phyloP scores from a whole-genome alignment of 2,329 filamentous ascomycete species.

The Cordyceps javanica region DNA sequence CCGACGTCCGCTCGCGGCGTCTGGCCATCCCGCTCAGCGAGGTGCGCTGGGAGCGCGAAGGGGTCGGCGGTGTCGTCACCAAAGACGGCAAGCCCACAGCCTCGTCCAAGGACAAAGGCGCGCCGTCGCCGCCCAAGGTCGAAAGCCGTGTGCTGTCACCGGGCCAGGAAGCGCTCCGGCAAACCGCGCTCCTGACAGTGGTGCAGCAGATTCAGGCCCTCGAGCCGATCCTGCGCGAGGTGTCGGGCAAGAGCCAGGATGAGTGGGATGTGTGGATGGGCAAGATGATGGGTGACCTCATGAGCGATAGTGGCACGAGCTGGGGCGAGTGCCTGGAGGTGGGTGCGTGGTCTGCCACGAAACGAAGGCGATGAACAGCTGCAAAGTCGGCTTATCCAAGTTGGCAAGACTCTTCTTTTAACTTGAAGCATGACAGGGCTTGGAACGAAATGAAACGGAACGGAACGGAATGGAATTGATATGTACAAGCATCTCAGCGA shows the following conservation, averaged over 20 bases:
- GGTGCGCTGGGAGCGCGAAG: slow-evolving; percentile 80
- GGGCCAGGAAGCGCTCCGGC: slow-evolving; percentile 62
- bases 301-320: slow-evolving; percentile 70
- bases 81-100: slow-evolving; percentile 43
- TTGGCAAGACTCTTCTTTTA: too few species aligned
- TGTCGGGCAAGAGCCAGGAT: slow-evolving; percentile 79
- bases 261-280: slow-evolving; percentile 90
- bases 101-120: not conserved
- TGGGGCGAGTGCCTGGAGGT: slow-evolving; percentile 83
- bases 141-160: slow-evolving; percentile 42
- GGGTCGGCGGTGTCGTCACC: slow-evolving; percentile 56
- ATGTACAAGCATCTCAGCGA: slow-evolving; percentile 3
- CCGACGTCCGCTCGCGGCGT: slow-evolving; percentile 64
- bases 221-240: slow-evolving; percentile 75
- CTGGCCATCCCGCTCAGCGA: slow-evolving; percentile 84
- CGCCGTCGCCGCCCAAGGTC: not conserved
- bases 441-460: not conserved
- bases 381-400: not conserved
- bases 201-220: slow-evolving; percentile 80
- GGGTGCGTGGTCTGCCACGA: slow-evolving; percentile 85
- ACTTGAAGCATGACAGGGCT: not conserved
- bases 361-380: slow-evolving; percentile 33
- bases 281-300: slow-evolving; percentile 77
- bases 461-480: not conserved
- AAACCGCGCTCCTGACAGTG: slow-evolving; percentile 67